Evolutionary conservation across 2,329 filamentous ascomycete species (phyloP), one percentile per base, ranked within the genome.

Genomic region (Hymenoscyphus scutula): DNA sequence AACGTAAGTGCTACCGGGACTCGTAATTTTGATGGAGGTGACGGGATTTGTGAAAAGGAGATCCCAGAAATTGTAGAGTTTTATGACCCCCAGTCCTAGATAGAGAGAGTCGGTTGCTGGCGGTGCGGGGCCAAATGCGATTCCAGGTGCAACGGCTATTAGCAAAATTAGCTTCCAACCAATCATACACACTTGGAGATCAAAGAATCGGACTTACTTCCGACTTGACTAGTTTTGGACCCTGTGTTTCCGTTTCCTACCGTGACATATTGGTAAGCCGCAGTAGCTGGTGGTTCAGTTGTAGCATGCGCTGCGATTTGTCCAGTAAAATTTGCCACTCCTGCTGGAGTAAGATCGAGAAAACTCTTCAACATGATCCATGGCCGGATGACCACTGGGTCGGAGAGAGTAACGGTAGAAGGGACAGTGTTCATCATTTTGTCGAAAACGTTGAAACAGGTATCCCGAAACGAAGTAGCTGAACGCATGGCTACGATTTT

Each of bases 361-460:
- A 60, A 54, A 29, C 61, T 59, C 13, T 62, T 53, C 4, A 56
- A 57, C 23, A 62, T 37, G 38, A 67, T 65, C 59, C 60, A 69
- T 32, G 57, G 57, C 5, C 67, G 56, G 25, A 64, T 61, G 8
- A 30, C 57, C 38, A 69, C 59, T 13, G 62, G 58, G 37, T 63
- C 63, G 6, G 65, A 67, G 13, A 68, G 58, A 5, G 45, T 58
- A 17, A 62, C 56, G 1, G 25, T 54, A 32, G n/a, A 53, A 13
- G 67, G 66, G 6, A 69, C 67, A 1, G 65, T 67, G 29, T 68
- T 59, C 17, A 69, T 63, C 64, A 68, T 67, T 32, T 67, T 66
- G 51, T 64, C 59, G 51, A 69, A 69, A 11, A 68, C 56, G 2
- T 56, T 58, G 23, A 62, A 60, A 45, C 66, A 69, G 1, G 59